Conservation (phyloP, 2,329 filamentous ascomycete species). For the Sporothrix schenckii region DNA sequence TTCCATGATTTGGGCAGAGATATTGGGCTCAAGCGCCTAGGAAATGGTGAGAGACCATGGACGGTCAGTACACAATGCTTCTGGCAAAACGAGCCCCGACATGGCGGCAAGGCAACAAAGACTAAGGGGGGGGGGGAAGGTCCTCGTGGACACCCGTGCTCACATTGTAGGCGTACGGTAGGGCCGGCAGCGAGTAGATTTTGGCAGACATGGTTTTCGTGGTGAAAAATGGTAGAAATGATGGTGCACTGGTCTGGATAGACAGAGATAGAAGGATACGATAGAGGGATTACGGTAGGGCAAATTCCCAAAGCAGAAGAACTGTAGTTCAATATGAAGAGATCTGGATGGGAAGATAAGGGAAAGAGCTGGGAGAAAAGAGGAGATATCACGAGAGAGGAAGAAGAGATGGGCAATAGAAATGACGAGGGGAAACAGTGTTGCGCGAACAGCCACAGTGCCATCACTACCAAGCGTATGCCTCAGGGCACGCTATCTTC, state of each 20-base stretch:
- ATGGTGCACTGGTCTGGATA: background rate
- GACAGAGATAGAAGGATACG: too few species aligned
- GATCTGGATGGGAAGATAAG: background rate
- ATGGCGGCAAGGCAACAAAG: background rate
- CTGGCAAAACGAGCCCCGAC: background rate
- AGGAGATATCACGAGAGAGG: background rate
- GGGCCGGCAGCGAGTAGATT: slow-evolving; percentile 40
- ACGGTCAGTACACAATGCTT: background rate
- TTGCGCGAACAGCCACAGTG: background rate
- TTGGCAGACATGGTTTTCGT: slow-evolving; percentile 31
- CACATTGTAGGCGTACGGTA: slow-evolving; percentile 44
- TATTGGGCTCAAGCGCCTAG: slow-evolving; percentile 61
- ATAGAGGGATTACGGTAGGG: background rate
- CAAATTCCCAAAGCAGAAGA: background rate
- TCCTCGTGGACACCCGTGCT: slow-evolving; percentile 47
- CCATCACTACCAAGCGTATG: background rate
- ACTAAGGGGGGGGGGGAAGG: background rate
- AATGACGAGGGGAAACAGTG: background rate
- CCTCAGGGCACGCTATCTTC: background rate
- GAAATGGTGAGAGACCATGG: background rate
- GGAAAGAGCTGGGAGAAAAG: background rate
- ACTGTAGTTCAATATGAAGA: background rate
- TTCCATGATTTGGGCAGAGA: slow-evolving; percentile 94
- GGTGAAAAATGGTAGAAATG: too few species aligned
- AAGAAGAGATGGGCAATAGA: background rate